phyloP scores from a whole-genome alignment of 2,329 filamentous ascomycete species.

The Trichoderma atrobrunneum region DNA sequence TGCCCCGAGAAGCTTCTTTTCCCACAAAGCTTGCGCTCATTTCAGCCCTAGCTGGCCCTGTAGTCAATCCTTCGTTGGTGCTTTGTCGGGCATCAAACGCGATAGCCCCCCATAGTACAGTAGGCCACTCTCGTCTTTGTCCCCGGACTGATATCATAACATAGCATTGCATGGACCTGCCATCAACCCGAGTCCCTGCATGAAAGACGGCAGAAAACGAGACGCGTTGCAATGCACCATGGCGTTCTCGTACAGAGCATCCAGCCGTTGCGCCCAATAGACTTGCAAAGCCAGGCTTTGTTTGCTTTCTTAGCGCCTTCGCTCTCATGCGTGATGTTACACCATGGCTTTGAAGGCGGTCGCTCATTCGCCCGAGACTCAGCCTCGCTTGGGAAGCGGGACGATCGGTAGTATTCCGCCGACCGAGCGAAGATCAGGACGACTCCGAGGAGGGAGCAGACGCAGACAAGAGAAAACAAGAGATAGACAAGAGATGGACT shows the following conservation, averaged over 20 bases:
- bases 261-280: not conserved
- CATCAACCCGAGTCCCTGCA: not conserved
- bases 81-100: not conserved
- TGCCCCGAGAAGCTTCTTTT: not conserved
- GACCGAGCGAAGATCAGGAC: conserved; percentile 2
- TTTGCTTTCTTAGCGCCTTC: conserved; percentile 13
- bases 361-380: conserved; percentile 4
- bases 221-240: not conserved
- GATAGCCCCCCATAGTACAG: not conserved
- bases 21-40: not conserved
- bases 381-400: conserved; percentile 11
- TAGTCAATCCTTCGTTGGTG: not conserved
- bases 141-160: not conserved
- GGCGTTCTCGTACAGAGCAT: not conserved
- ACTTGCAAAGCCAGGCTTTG: not conserved
- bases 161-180: not conserved
- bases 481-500: not conserved
- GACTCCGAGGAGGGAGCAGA: not conserved
- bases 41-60: not conserved
- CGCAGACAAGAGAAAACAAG: not conserved
- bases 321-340: not conserved
- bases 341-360: not conserved
- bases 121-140: not conserved
- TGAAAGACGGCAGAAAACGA: not conserved
- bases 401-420: conserved; percentile 14